Evolutionary conservation across 495 filamentous ascomycete genomes (phyloP), one percentile per base, ranked within the genome.

Genomic region (Daldinia bambusicola): DNA sequence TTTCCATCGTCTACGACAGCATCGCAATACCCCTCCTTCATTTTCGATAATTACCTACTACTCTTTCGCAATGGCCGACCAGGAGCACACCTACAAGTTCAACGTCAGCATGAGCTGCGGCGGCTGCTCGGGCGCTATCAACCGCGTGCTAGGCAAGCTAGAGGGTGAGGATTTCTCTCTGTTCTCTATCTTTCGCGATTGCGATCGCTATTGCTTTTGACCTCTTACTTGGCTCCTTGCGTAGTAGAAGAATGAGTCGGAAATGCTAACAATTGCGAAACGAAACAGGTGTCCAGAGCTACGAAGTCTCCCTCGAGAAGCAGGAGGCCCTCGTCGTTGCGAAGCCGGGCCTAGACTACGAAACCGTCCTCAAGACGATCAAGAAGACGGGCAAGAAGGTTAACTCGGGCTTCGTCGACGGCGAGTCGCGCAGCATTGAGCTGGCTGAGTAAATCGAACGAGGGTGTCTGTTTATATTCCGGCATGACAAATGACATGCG

Each of bases 371-470:
- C 57, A 86, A 88, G 75, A 94, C 89, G 63, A 98, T 99, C 76
- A 89, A 90, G 87, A 98, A 98, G 88, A 98, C 95, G 2, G 94
- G 94, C 34, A 99, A 98, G 88, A 89, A 88, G 74, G 89, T 99
- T 70, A 93, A 89, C 69, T 86, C 81, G 22, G 92, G 88, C 20
- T 87, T 92, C 86, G 90, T 77, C 13, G 85, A 88, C 76, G 85
- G 84, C 45, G 80, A 81, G 67, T 68, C 66, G 58, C 77, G 79
- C 77, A 83, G 81, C 59, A 77, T 87, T 55, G 84, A 83, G 71
- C 60, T 84, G n/a, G 26, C 66, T 1, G 78, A 72, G 10, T 76
- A 37, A 56, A 20, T 18, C 34, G 26, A 26, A 26, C 26, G 26
- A n/a, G 26, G 26, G 26, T 26, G 26, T 26, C 26, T 26, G 26